A percentile compares a stretch with the other conserved stretches of the same genome.
Conservation (phyloP, 1,284 basidiomycete species). For the Cutaneotrichosporon sp. region DNA sequence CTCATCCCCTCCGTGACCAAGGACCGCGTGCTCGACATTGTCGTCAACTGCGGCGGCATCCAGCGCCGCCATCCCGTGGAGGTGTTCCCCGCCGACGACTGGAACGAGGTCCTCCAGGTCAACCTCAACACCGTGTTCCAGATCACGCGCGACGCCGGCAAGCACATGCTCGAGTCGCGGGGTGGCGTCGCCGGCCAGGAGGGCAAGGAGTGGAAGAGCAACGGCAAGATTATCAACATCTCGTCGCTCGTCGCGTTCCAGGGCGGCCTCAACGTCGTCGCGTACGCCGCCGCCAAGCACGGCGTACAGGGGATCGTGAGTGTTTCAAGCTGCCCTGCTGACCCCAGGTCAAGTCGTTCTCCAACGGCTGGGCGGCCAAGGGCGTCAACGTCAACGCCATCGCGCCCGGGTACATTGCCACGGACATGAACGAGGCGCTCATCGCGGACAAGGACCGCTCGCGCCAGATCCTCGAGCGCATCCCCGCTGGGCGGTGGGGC, state of each 20-base stretch:
- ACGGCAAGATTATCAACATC: conserved; percentile 58
- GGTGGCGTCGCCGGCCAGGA: conserved; percentile 47
- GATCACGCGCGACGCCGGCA: conserved; percentile 54
- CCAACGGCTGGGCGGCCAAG: conserved; percentile 71
- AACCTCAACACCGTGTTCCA: conserved; percentile 56
- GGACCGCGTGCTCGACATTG: conserved; percentile 70
- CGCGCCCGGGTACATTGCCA: conserved; percentile 88
- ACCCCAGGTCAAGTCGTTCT: conserved; percentile 53
- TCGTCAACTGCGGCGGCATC: conserved; percentile 94
- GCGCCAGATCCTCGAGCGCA: conserved; percentile 87
- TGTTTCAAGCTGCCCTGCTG: conserved; percentile 10
- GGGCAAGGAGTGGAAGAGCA: conserved; percentile 20
- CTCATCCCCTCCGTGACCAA: conserved; percentile 62
- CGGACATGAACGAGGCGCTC: conserved; percentile 62
- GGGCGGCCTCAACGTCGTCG: conserved; percentile 78
- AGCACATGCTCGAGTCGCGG: conserved; percentile 54
- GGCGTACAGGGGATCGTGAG: conserved; percentile 73
- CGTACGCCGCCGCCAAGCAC: conserved; percentile 85
- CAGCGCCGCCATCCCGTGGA: conserved; percentile 81
- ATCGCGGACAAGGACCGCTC: conserved; percentile 56
- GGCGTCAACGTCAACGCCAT: conserved; percentile 88
- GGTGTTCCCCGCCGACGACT: conserved; percentile 79
- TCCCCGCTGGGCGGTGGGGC: conserved; percentile 91
- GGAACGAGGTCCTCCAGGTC: conserved; percentile 74
- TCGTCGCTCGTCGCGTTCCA: conserved; percentile 55